Evolutionary conservation across 2,329 filamentous ascomycete species (phyloP).

Genomic region (Paraphoma sp.): DNA sequence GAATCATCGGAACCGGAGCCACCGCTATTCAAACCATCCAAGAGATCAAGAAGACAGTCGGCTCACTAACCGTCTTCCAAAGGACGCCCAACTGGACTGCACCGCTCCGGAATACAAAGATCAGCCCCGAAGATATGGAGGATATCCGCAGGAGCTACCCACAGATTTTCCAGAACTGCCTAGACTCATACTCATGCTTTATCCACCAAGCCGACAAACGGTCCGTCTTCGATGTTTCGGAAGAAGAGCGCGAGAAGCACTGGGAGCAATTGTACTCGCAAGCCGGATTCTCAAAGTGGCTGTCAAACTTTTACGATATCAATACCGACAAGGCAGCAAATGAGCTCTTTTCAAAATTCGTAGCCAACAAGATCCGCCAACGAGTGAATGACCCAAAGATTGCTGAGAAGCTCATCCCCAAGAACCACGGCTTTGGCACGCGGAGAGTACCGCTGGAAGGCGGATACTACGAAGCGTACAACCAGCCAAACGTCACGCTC

Average conservation of each 20-base stretch:
- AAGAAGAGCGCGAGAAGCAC: conserved; percentile 18
- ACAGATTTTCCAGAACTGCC: conserved; percentile 20
- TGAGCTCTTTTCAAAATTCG: conserved; percentile 30
- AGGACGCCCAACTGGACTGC: conserved; percentile 25
- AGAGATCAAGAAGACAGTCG: conserved; percentile 16
- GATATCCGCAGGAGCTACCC: conserved; percentile 21
- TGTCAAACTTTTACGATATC: conserved; percentile 25
- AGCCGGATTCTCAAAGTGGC: conserved; percentile 26
- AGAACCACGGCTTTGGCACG: conserved; percentile 50
- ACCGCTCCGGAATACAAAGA: conserved; percentile 22
- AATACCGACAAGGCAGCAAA: conserved; percentile 32
- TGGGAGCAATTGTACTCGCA: conserved; percentile 26
- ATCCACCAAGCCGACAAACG: conserved; percentile 19
- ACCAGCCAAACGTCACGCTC: conserved; percentile 47
- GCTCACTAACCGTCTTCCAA: conserved; percentile 17
- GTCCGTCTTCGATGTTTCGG: conserved; percentile 16
- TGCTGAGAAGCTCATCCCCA: conserved; percentile 51
- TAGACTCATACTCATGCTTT: conserved; percentile 22
- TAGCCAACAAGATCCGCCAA: conserved; percentile 46
- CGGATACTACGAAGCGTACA: conserved; percentile 51
- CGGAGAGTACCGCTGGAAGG: conserved; percentile 52
- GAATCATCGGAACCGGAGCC: conserved; percentile 16
- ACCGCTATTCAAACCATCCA: conserved; percentile 17
- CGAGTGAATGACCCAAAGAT: conserved; percentile 51
- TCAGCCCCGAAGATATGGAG: conserved; percentile 19